These are phyloP conservation scores for Phialophora tarda DNA, from an alignment of 2,329 filamentous ascomycete genomes.

Conservation along the genomic window DNA sequence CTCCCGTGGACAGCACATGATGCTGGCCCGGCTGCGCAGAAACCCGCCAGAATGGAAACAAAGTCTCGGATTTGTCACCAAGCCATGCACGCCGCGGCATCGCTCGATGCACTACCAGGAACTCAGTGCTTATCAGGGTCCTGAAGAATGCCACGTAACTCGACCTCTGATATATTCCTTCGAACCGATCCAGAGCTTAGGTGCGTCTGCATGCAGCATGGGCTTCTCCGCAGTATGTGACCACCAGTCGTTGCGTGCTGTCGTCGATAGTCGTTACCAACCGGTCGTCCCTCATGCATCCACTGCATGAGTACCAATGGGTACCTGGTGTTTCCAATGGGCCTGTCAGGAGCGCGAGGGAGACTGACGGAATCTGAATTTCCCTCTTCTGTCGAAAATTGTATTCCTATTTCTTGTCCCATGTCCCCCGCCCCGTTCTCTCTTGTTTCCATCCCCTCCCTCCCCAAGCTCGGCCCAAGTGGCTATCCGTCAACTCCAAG, in stretches of 20 bases:
- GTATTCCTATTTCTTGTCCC: background rate
- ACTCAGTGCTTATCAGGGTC: background rate
- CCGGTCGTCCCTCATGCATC: background rate
- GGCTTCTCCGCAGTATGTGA: slow-evolving; percentile 7
- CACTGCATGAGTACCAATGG: background rate
- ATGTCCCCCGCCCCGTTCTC: background rate
- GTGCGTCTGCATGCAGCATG: slow-evolving; percentile 1
- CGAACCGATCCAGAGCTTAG: background rate
- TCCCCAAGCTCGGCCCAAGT: background rate
- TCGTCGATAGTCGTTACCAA: background rate
- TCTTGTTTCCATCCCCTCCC: background rate
- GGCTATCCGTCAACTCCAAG: background rate
- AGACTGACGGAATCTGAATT: background rate
- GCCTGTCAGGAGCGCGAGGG: background rate
- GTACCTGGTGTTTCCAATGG: background rate
- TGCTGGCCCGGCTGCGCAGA: background rate
- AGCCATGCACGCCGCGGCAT: background rate
- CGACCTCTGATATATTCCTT: background rate
- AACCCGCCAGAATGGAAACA: slow-evolving; percentile 2
- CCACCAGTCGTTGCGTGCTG: background rate
- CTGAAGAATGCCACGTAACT: slow-evolving; percentile 5
- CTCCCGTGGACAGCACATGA: background rate
- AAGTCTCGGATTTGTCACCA: slow-evolving; percentile 2
- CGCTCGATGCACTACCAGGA: background rate
- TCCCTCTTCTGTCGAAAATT: background rate